Percentiles rank a stretch among this genome's conserved stretches.
Evolutionary conservation across 139 green algal genomes (phyloP).

Genomic region (Closterium sp.): DNA sequence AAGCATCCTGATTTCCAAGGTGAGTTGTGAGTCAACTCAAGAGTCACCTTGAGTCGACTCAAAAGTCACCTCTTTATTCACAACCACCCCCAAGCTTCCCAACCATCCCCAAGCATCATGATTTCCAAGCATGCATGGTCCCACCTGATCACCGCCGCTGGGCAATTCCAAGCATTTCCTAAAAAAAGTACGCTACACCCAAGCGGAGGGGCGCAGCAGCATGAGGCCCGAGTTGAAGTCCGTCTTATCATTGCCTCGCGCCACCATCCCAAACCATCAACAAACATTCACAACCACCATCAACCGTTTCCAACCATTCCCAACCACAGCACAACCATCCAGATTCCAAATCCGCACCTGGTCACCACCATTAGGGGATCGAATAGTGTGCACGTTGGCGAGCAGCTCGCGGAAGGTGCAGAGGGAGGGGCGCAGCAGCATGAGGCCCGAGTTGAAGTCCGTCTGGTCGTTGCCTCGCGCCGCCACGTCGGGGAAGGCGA

Average conservation of each 20-base stretch:
- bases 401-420: neutral
- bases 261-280: too few relatives aligned
- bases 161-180: neutral
- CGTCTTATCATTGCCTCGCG: neutral
- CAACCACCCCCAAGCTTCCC: too few relatives aligned
- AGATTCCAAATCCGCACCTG: neutral
- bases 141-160: constrained; percentile 7
- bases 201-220: neutral
- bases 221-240: constrained; percentile 33
- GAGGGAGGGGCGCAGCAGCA: neutral
- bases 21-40: too few relatives aligned
- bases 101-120: too few relatives aligned
- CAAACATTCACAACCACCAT: too few relatives aligned
- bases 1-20: too few relatives aligned
- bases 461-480: neutral
- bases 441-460: too few relatives aligned
- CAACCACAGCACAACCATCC: too few relatives aligned
- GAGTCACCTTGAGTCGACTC: too few relatives aligned
- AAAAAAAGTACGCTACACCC: neutral
- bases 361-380: constrained; percentile 12
- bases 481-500: constrained; percentile 56
- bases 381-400: neutral
- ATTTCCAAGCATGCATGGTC: too few relatives aligned
- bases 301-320: too few relatives aligned
- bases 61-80: too few relatives aligned